Conservation (phyloP, 208 protist genomes). For the Zelonia costaricensis region DNA sequence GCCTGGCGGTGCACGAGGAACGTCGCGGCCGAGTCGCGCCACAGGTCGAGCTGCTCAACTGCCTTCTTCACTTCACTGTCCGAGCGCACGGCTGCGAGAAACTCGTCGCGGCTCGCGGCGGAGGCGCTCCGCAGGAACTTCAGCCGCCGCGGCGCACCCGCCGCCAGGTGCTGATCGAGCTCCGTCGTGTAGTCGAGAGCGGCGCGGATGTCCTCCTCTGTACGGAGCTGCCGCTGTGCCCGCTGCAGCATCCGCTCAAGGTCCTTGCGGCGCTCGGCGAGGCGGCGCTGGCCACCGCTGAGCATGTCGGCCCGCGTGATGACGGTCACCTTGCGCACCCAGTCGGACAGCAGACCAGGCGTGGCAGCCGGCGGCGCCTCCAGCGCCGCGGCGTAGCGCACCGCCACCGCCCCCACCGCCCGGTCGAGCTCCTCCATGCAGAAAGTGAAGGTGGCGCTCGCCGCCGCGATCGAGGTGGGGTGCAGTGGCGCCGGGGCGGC, state of each 20-base stretch:
- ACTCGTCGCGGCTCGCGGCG: conserved; percentile 1
- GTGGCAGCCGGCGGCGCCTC: conserved; percentile 12
- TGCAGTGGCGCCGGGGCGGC: conserved; percentile 18
- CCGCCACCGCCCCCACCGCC: conserved; percentile 36
- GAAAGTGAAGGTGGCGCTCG: conserved; percentile 66
- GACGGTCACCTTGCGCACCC: conserved; percentile 29
- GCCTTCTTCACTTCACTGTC: conserved; percentile 49
- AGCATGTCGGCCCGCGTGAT: conserved; percentile 34
- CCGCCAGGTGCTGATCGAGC: conserved; percentile 14
- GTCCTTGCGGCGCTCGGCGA: conserved; percentile 42
- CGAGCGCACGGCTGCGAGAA: conserved; percentile 24
- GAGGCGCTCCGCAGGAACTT: not conserved
- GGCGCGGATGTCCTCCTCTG: conserved; percentile 57
- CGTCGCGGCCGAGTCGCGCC: conserved; percentile 49
- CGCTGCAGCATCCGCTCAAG: conserved; percentile 47
- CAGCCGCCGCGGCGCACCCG: not conserved
- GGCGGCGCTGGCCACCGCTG: conserved; percentile 41
- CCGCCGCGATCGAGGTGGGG: conserved; percentile 49
- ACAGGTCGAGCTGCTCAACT: conserved; percentile 56
- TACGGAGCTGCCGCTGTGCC: conserved; percentile 65
- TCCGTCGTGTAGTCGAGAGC: conserved; percentile 46
- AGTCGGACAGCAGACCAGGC: conserved; percentile 48
- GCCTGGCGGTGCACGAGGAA: conserved; percentile 71
- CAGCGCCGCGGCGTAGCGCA: conserved; percentile 12
- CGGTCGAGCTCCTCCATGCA: conserved; percentile 74